phyloP scores from a whole-genome alignment of 1,139 yeast genomes.

The Entelexis paramagnoliae region DNA sequence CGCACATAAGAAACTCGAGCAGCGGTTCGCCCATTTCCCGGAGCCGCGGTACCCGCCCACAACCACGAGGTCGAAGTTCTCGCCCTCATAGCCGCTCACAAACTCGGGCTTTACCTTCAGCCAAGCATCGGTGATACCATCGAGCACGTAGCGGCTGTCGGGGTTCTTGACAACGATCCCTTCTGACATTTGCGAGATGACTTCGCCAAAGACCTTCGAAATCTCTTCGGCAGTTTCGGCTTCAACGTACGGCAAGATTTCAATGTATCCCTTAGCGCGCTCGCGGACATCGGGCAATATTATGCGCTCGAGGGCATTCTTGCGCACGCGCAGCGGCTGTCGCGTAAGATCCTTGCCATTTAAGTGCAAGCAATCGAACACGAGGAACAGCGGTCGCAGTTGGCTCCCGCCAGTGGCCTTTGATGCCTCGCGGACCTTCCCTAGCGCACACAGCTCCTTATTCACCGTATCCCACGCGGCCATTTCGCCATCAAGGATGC shows the following conservation, averaged over 20 bases:
- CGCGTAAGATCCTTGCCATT: constrained; percentile 55
- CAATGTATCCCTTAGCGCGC: constrained; percentile 33
- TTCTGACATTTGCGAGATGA: constrained; percentile 56
- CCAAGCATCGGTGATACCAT: constrained; percentile 56
- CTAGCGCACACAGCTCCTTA: constrained; percentile 61
- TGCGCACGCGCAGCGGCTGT: constrained; percentile 48
- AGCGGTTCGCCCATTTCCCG: constrained; percentile 36
- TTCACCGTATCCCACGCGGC: constrained; percentile 67
- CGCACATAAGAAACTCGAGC: constrained; percentile 66
- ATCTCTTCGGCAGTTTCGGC: constrained; percentile 46
- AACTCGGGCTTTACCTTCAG: constrained; percentile 87
- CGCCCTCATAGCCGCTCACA: constrained; percentile 68
- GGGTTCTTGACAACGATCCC: constrained; percentile 72
- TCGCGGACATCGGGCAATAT: constrained; percentile 42
- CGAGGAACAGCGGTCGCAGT: constrained; percentile 50
- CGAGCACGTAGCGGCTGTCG: constrained; percentile 49
- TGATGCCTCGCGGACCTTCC: constrained; percentile 48
- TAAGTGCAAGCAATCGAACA: constrained; percentile 60
- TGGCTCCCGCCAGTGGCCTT: constrained; percentile 38
- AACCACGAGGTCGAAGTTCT: constrained; percentile 66
- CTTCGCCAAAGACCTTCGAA: constrained; percentile 44
- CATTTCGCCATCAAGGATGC: constrained; percentile 86
- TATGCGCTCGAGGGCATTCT: constrained; percentile 41
- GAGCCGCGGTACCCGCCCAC: constrained; percentile 69
- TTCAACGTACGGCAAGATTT: constrained; percentile 42